A percentile compares a stretch with the other conserved stretches of the same genome.
These are phyloP conservation scores for Nakazawaea anatomiae DNA, from an alignment of 805 yeast species.

Conservation along the genomic window DNA sequence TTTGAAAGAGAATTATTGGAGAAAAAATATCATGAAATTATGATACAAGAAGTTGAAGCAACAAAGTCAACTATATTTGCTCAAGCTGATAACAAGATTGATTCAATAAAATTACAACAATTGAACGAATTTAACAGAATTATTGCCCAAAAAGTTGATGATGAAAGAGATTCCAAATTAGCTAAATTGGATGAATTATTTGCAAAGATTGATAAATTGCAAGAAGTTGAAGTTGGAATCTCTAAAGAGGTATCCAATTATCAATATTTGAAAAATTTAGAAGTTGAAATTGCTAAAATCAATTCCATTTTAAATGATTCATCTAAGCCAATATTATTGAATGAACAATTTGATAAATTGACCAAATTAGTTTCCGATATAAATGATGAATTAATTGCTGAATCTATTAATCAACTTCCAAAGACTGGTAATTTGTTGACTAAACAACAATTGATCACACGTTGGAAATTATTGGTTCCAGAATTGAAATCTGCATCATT, in stretches of 20 bases:
- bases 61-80: conserved; percentile 58
- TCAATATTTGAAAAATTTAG: conserved; percentile 33
- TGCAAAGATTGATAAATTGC: conserved; percentile 48
- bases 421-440: conserved; percentile 59
- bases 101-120: conserved; percentile 61
- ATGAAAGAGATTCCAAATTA: conserved; percentile 76
- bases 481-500: conserved; percentile 86
- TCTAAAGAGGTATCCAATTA: conserved; percentile 35
- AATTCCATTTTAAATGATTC: conserved; percentile 33
- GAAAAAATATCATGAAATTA: conserved; percentile 48
- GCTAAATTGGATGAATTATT: conserved; percentile 59
- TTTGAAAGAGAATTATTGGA: conserved; percentile 57
- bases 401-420: conserved; percentile 44
- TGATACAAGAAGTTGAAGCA: conserved; percentile 61
- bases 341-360: conserved; percentile 29
- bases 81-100: conserved; percentile 70
- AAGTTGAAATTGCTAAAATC: conserved; percentile 37
- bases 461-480: conserved; percentile 76
- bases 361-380: conserved; percentile 42
- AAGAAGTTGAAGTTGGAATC: conserved; percentile 40
- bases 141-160: conserved; percentile 54
- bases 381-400: conserved; percentile 26
- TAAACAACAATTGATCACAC: conserved; percentile 67
- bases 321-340: conserved; percentile 29
- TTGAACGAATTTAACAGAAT: conserved; percentile 59